phyloP scores from a whole-genome alignment of 2,329 filamentous ascomycete species.

The Dothistroma septosporum region DNA sequence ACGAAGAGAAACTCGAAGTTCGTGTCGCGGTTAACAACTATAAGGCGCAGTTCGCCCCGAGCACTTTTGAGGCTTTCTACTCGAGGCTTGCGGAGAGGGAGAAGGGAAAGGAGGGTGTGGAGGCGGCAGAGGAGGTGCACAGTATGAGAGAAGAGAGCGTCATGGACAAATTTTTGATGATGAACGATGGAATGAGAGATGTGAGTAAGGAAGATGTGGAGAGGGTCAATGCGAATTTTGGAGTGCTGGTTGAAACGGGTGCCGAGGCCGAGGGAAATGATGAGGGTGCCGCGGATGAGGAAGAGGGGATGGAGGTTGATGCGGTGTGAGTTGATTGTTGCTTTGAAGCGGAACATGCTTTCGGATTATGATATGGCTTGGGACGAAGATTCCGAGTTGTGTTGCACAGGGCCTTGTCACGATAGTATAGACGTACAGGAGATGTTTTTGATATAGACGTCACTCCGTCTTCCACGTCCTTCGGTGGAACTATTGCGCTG shows the following conservation, averaged over 20 bases:
- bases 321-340: not conserved
- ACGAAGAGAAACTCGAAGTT: conserved; percentile 43
- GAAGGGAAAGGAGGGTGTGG: conserved; percentile 34
- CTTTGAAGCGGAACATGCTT: not conserved
- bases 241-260: conserved; percentile 21
- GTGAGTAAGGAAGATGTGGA: conserved; percentile 46
- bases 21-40: conserved; percentile 44
- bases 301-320: conserved; percentile 28
- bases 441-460: not conserved
- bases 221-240: conserved; percentile 36
- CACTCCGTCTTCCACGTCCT: too few species aligned
- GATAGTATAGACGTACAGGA: conserved; percentile 1
- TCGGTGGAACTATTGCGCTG: too few species aligned
- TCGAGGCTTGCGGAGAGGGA: conserved; percentile 33
- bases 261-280: conserved; percentile 8
- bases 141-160: conserved; percentile 35
- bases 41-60: conserved; percentile 40
- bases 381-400: not conserved
- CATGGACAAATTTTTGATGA: conserved; percentile 42
- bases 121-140: conserved; percentile 35
- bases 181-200: conserved; percentile 46
- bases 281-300: conserved; percentile 15
- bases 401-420: not conserved
- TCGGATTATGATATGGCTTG: not conserved
- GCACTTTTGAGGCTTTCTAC: conserved; percentile 42